Conservation (phyloP, 1,139 yeast genomes). For the Suhomyces wounanorum region DNA sequence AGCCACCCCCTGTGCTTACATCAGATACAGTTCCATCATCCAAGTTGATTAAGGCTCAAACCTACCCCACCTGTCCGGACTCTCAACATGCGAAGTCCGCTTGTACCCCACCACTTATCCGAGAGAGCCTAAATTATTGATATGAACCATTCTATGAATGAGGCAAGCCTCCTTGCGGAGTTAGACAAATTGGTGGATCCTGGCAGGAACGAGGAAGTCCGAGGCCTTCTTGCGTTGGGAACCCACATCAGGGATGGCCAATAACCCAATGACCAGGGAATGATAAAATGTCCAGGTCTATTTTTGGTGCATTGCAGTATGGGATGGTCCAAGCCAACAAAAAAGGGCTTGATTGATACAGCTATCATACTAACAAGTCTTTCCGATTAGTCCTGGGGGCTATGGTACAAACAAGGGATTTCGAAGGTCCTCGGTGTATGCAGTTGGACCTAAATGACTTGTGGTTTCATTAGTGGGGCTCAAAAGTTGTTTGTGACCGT, state of each 20-base stretch:
- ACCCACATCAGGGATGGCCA: not conserved
- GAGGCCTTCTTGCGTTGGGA: not conserved
- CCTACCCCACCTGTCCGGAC: not conserved
- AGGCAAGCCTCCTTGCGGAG: not conserved
- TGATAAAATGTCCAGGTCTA: too few species aligned
- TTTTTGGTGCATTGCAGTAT: not conserved
- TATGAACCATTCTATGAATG: not conserved
- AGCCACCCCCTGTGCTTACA: not conserved
- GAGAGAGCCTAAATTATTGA: not conserved
- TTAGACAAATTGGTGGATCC: not conserved
- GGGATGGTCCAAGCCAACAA: not conserved
- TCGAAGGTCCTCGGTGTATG: not conserved
- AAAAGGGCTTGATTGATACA: not conserved
- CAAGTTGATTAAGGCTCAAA: too few species aligned
- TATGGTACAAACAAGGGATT: not conserved
- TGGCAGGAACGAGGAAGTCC: not conserved
- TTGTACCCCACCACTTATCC: constrained; percentile 2
- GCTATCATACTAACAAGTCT: not conserved
- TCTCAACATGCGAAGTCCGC: not conserved
- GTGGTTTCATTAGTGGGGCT: not conserved
- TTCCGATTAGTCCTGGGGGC: not conserved
- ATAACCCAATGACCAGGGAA: not conserved
- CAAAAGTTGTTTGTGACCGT: not conserved
- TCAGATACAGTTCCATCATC: too few species aligned
- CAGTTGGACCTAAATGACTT: not conserved